Percentiles rank a stretch among this genome's conserved stretches.
Conservation (phyloP, 495 filamentous ascomycete genomes). For the Lophiostoma macrostomum region DNA sequence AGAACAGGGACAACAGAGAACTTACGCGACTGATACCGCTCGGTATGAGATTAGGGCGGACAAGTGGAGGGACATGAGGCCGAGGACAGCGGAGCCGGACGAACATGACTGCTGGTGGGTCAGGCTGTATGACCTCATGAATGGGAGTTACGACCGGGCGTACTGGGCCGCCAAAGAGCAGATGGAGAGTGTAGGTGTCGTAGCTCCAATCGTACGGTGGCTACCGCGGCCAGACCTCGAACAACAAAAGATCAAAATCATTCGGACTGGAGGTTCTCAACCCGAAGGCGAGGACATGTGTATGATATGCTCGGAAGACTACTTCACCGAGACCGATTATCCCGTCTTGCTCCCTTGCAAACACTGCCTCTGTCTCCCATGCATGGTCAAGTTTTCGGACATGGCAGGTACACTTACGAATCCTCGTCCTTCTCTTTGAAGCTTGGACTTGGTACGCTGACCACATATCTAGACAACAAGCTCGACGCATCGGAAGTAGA, state of each 20-base stretch:
- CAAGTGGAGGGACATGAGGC: slow-evolving; percentile 8
- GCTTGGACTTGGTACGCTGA: too few species aligned
- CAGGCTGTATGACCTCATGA: slow-evolving; percentile 4
- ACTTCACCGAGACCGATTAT: background rate
- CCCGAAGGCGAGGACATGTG: background rate
- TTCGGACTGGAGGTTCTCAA: background rate
- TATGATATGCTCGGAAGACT: background rate
- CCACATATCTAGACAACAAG: background rate
- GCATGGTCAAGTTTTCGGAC: background rate
- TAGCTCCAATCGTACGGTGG: background rate
- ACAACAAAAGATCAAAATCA: background rate
- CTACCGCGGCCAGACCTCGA: background rate
- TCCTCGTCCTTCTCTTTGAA: too few species aligned
- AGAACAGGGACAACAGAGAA: background rate
- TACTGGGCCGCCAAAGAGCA: background rate
- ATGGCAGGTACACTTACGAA: background rate
- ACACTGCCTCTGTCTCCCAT: slow-evolving; percentile 6
- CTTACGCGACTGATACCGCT: slow-evolving; percentile 4
- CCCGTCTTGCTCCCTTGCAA: background rate
- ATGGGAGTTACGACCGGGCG: background rate
- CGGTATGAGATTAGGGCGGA: slow-evolving; percentile 7
- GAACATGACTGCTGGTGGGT: slow-evolving; percentile 15
- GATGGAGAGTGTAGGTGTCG: background rate
- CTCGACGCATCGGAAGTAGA: background rate
- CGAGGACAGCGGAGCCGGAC: background rate